phyloP scores from a whole-genome alignment of 202 grass and related monocot genomes.

The Cymbopogon flexuosus region DNA sequence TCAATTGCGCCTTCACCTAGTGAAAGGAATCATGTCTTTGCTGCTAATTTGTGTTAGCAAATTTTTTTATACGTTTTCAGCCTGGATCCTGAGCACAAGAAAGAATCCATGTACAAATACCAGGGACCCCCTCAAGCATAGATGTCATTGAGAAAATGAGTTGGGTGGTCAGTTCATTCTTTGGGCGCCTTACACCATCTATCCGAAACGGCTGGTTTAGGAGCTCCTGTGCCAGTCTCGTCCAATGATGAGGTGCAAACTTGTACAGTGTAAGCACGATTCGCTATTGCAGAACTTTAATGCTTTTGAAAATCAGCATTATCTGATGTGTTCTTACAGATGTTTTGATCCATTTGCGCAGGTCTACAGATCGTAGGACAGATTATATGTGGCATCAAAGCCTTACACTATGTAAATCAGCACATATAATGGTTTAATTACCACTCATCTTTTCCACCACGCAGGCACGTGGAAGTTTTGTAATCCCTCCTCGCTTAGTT shows the following conservation, averaged over 20 bases:
- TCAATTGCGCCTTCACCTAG: not conserved
- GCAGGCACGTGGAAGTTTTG: constrained; percentile 35
- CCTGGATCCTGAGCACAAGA: constrained; percentile 96
- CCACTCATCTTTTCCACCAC: not conserved
- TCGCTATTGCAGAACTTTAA: not conserved
- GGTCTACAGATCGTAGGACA: constrained; percentile 51
- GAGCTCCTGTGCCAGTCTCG: not conserved
- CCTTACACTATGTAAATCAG: constrained; percentile 49
- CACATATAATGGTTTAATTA: constrained; percentile 22
- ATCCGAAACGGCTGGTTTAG: not conserved
- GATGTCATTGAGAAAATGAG: constrained; percentile 7
- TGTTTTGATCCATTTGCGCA: constrained; percentile 17
- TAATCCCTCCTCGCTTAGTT: not conserved
- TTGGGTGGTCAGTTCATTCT: constrained; percentile 2
- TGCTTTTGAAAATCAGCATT: not conserved
- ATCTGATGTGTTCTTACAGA: not conserved
- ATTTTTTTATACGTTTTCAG: constrained; percentile 40
- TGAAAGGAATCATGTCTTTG: not conserved
- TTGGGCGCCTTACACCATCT: not conserved
- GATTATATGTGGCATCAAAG: constrained; percentile 44
- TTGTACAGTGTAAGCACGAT: constrained; percentile 46
- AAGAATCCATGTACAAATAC: constrained; percentile 90
- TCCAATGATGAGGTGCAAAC: not conserved
- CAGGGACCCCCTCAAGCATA: constrained; percentile 58
- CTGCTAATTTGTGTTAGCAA: constrained; percentile 7